Conservation (phyloP, 2,329 filamentous ascomycete genomes). For the Zasmidium citrigriseum region DNA sequence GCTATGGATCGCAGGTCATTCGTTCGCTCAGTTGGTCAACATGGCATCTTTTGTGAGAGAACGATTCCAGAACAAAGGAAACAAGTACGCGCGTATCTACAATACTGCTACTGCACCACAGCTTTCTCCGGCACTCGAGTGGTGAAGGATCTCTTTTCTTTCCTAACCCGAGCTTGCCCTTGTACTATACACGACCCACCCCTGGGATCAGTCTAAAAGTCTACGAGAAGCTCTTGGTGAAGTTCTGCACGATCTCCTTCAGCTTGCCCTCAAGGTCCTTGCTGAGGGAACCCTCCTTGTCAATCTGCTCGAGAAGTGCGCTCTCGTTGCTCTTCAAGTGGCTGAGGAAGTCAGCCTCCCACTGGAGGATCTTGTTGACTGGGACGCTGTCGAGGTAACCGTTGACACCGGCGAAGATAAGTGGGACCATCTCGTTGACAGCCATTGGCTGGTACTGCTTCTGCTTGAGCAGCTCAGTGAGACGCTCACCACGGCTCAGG, state of each 20-base stretch:
- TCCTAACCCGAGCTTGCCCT: conserved; percentile 28
- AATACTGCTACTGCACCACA: conserved; percentile 21
- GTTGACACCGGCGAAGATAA: conserved; percentile 99
- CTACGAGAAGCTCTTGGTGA: conserved; percentile 89
- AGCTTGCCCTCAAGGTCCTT: conserved; percentile 87
- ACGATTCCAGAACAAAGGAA: conserved; percentile 23
- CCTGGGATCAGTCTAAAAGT: conserved; percentile 22
- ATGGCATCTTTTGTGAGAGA: no score
- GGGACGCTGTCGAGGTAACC: conserved; percentile 87
- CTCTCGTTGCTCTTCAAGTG: conserved; percentile 90
- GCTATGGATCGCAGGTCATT: no score
- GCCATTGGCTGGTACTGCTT: conserved; percentile 99
- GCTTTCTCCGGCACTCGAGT: conserved; percentile 16
- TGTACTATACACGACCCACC: conserved; percentile 35
- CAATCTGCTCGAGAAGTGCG: conserved; percentile 80
- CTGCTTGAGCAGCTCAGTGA: conserved; percentile 98
- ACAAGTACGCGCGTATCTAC: conserved; percentile 33
- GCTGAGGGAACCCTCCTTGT: conserved; percentile 93
- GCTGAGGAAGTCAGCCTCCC: conserved; percentile 91
- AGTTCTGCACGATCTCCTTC: conserved; percentile 72
- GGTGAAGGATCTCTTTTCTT: conserved; percentile 17
- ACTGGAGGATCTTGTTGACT: conserved; percentile 85
- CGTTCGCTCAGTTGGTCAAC: no score
- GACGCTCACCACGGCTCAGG: conserved; percentile 95
- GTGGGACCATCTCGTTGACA: conserved; percentile 99